These are phyloP conservation scores for Erythrobasidium yunnanense DNA, from an alignment of 768 basidiomycete species.

Conservation along the genomic window DNA sequence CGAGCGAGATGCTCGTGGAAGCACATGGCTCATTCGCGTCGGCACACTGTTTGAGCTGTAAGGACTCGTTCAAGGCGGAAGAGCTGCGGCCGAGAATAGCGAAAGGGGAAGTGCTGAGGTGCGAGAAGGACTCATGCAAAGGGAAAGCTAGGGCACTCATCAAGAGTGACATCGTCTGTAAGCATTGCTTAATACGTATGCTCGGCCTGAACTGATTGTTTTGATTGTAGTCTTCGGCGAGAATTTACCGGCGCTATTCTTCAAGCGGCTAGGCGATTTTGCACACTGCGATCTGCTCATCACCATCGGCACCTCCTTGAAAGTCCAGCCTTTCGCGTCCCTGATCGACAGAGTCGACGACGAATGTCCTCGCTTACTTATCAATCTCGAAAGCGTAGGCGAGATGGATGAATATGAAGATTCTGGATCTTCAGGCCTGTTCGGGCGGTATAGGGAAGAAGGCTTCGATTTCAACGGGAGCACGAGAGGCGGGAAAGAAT, in stretches of 20 bases:
- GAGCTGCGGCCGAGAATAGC: conserved; percentile 59
- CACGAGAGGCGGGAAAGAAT: conserved; percentile 12
- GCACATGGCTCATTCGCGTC: conserved; percentile 91
- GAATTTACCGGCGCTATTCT: conserved; percentile 59
- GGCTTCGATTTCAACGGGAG: conserved; percentile 25
- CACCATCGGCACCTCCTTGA: conserved; percentile 80
- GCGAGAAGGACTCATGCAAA: conserved; percentile 42
- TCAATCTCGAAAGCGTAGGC: conserved; percentile 77
- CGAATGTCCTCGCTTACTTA: conserved; percentile 66
- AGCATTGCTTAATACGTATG: not conserved
- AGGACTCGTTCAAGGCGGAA: conserved; percentile 51
- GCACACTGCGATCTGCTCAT: conserved; percentile 70
- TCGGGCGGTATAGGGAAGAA: conserved; percentile 10
- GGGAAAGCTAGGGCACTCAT: conserved; percentile 46
- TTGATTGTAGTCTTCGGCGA: conserved; percentile 45
- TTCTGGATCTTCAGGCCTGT: not conserved
- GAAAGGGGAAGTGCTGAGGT: conserved; percentile 57
- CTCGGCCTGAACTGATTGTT: not conserved
- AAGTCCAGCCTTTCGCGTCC: conserved; percentile 61
- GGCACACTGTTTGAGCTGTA: conserved; percentile 72
- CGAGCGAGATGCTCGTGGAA: conserved; percentile 65
- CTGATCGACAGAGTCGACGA: conserved; percentile 53
- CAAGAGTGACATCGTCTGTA: conserved; percentile 68
- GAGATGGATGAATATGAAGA: conserved; percentile 36
- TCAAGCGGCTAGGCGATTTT: conserved; percentile 50